Conservation (phyloP, 1,284 basidiomycete genomes). For the Mycena citricolor region DNA sequence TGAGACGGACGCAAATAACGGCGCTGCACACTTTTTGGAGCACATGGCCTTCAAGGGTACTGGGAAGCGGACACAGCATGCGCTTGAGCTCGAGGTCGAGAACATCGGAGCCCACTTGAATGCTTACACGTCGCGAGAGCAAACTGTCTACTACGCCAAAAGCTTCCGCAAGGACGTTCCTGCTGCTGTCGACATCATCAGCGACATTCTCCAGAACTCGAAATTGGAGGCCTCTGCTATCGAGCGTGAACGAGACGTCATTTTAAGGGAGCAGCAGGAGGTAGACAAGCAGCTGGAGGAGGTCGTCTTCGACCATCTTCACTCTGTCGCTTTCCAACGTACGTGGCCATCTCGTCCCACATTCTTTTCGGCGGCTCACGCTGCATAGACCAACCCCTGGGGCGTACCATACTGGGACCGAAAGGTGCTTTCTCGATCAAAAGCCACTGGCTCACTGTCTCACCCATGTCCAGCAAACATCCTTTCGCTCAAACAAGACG, state of each 20-base stretch:
- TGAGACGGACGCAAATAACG: slow-evolving; percentile 92
- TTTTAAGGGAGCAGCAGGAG: slow-evolving; percentile 97
- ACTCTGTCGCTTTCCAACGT: slow-evolving; percentile 96
- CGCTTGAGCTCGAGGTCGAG: slow-evolving; percentile 96
- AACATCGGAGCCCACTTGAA: slow-evolving; percentile 98
- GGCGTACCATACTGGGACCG: slow-evolving; percentile 96
- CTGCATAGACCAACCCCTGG: slow-evolving; percentile 80
- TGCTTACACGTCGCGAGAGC: slow-evolving; percentile 98
- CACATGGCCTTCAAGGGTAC: slow-evolving; percentile 99
- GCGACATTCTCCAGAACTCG: slow-evolving; percentile 97
- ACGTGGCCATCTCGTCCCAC: slow-evolving; percentile 28
- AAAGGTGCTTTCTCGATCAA: slow-evolving; percentile 41
- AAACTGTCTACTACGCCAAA: slow-evolving; percentile 99
- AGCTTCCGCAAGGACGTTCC: slow-evolving; percentile 96
- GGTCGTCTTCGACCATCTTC: slow-evolving; percentile 98
- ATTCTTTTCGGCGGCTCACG: slow-evolving; percentile 6
- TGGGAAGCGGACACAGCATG: slow-evolving; percentile 84
- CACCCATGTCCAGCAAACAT: slow-evolving; percentile 85
- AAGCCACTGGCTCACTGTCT: not conserved
- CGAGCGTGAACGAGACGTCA: slow-evolving; percentile 96
- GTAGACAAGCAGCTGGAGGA: slow-evolving; percentile 99
- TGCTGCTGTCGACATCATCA: slow-evolving; percentile 93
- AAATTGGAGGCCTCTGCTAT: slow-evolving; percentile 90
- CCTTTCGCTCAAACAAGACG: slow-evolving; percentile 90
- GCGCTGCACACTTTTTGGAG: slow-evolving; percentile 98